Evolutionary conservation across 805 yeast species (phyloP), one percentile per base, ranked within the genome.

Genomic region (Yarrowia bubula): DNA sequence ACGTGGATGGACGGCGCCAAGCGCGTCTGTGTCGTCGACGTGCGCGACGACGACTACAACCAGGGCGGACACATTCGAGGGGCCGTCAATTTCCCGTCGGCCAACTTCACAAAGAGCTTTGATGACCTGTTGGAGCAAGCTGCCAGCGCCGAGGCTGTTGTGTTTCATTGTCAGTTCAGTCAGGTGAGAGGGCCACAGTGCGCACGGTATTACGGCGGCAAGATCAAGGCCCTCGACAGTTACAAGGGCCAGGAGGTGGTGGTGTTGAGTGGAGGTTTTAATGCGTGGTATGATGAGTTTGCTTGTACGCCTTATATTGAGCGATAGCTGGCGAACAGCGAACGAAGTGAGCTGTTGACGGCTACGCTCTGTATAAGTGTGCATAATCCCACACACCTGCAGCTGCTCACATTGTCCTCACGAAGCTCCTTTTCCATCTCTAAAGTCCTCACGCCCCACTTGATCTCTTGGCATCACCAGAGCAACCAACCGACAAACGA

Each of bases 131-230:
- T 76, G 18, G 69, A 72, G n/a, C 68, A 75, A 46, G 72, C 81
- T 38, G 72, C 75, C 10, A 73, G 71, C n/a, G 66, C 70, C 7
- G 77, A 80, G 47, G 85, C 83, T 64, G 83, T 91, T 0, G 88
- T 95, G 0, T 95, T 93, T 77, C 97, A 95, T 74, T 93, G 99
- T 75, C 92, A 92, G 33, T 79, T 89, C 35, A 87, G 96, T 3
- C 98, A 95, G 75, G 96, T 88, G 67, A 79, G 99, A 62, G 98
- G 98, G 0, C 98, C 98, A 0, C 79, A 89, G 3, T 83, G 97
- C 3, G 92, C 98, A 0, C 76, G 86, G 75, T 79, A 78, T 70
- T 88, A 88, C 70, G 71, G 80, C 68, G 75, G 87, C 65, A 79
- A 79, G 68, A 58, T 43, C 42, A 47, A 28, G 37, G 43, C 22